Percentiles rank a stretch among this genome's conserved stretches.
phyloP scores from a whole-genome alignment of 2,329 filamentous ascomycete genomes.

The Colletotrichum higginsianum region DNA sequence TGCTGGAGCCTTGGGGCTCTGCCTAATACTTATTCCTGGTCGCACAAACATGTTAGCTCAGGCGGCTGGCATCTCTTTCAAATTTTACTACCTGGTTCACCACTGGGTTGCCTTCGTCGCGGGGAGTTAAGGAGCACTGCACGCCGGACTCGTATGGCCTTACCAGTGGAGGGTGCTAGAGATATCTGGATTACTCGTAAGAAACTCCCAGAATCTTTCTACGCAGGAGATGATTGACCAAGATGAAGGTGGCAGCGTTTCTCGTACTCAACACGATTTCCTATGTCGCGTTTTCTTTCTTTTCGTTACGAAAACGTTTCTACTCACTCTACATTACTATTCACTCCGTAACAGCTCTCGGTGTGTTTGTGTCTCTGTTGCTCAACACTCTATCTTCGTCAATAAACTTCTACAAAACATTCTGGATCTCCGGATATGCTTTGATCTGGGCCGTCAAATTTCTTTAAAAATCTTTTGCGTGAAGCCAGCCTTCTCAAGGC shows the following conservation, averaged over 20 bases:
- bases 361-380: background rate
- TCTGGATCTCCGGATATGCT: background rate
- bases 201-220: background rate
- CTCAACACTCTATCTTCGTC: background rate
- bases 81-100: too few species aligned
- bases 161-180: background rate
- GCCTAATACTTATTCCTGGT: constrained; percentile 2
- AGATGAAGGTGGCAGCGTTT: background rate
- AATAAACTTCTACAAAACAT: background rate
- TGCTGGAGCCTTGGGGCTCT: background rate
- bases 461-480: background rate
- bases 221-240: background rate
- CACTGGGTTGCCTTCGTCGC: background rate
- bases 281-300: background rate
- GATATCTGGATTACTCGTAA: background rate
- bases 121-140: background rate
- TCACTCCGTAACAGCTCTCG: background rate
- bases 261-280: background rate
- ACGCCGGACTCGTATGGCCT: background rate
- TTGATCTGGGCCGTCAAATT: background rate
- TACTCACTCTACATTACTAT: background rate
- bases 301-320: background rate
- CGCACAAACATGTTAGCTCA: too few species aligned
- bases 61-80: too few species aligned
- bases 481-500: background rate